These are phyloP conservation scores for Erigeron canadensis DNA, from an alignment of 129 eudicot genomes.

Conservation along the genomic window DNA sequence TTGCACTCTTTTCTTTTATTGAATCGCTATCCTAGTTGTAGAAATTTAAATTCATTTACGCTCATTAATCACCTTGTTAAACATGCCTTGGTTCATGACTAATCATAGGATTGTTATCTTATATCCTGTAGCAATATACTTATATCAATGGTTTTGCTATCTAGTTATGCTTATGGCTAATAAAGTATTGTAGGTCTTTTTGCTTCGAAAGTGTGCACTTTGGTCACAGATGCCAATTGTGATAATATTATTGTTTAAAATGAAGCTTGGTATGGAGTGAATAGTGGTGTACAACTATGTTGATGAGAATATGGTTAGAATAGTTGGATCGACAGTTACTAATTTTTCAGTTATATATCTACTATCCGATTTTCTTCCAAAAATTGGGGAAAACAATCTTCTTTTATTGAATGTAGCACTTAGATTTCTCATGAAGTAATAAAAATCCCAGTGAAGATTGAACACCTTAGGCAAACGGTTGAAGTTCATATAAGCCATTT, in stretches of 20 bases:
- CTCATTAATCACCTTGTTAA: neutral
- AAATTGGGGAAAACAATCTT: neutral
- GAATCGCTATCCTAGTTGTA: neutral
- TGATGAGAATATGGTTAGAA: neutral
- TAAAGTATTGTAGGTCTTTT: neutral
- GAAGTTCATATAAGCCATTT: too few relatives aligned
- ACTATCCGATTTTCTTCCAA: neutral
- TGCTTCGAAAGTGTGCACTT: neutral
- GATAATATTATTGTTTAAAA: neutral
- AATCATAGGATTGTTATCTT: neutral
- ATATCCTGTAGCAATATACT: neutral
- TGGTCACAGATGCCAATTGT: neutral
- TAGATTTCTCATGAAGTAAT: too few relatives aligned
- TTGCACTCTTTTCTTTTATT: constrained; percentile 3
- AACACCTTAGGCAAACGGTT: too few relatives aligned
- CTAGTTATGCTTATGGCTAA: neutral
- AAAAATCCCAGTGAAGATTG: neutral
- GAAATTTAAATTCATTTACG: neutral
- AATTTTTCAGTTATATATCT: too few relatives aligned
- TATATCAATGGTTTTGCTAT: neutral
- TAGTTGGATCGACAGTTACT: neutral
- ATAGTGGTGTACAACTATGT: neutral
- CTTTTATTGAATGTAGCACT: neutral
- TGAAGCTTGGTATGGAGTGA: neutral
- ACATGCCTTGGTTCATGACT: neutral